Evolutionary conservation across 2,329 filamentous ascomycete genomes (phyloP).

Genomic region (Pyrenophora graminea): DNA sequence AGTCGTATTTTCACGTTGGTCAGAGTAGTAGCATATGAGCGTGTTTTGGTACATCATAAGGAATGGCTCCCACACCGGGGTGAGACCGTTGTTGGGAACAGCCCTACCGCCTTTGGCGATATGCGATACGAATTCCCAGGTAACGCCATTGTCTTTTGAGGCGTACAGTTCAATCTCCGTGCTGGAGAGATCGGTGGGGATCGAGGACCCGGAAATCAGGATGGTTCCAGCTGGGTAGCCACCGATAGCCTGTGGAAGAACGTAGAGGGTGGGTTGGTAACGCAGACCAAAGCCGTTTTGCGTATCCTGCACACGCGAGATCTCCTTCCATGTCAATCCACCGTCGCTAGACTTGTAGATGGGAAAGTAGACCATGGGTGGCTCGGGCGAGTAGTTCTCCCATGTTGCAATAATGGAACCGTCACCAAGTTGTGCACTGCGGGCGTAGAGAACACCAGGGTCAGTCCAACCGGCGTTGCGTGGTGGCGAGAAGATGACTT

Average conservation of each 20-base stretch:
- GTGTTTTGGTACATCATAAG: conserved; percentile 62
- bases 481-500: conserved; percentile 51
- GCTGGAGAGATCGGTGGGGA: conserved; percentile 61
- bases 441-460: conserved; percentile 58
- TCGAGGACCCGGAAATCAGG: conserved; percentile 64
- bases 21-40: conserved; percentile 71
- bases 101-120: conserved; percentile 68
- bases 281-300: conserved; percentile 69
- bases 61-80: conserved; percentile 75
- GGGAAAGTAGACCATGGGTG: conserved; percentile 51
- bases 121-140: conserved; percentile 70
- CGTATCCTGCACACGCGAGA: conserved; percentile 66
- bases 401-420: conserved; percentile 57
- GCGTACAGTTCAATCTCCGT: conserved; percentile 74
- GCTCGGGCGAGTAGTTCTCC: conserved; percentile 59
- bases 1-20: conserved; percentile 65
- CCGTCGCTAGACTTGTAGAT: conserved; percentile 54
- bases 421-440: conserved; percentile 53
- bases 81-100: conserved; percentile 65
- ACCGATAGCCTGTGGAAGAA: conserved; percentile 62
- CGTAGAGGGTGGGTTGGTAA: conserved; percentile 71
- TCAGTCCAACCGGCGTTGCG: conserved; percentile 47
- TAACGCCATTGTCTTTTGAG: conserved; percentile 61
- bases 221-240: conserved; percentile 66
- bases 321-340: conserved; percentile 62